Evolutionary conservation across 257 asterid species (phyloP).

Genomic region (Lantana camara): DNA sequence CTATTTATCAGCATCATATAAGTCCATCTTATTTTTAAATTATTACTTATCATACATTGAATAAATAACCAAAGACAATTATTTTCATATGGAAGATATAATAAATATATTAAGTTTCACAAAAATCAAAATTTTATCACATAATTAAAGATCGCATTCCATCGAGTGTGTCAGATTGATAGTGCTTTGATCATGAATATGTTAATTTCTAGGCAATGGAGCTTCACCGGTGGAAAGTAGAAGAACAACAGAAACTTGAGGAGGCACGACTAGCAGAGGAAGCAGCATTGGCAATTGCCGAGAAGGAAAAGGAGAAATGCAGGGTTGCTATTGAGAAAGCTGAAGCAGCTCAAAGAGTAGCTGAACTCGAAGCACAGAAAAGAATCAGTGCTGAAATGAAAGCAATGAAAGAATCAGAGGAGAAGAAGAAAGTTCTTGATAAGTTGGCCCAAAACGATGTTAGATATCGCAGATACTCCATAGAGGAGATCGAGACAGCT

Average conservation of each 20-base stretch:
- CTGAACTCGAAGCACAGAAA: slow-evolving; percentile 84
- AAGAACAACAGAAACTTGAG: slow-evolving; percentile 71
- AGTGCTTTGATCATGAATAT: not conserved
- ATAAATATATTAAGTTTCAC: too few relatives aligned
- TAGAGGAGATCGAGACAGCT: slow-evolving; percentile 85
- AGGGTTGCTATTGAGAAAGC: slow-evolving; percentile 88
- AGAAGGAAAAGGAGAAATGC: slow-evolving; percentile 75
- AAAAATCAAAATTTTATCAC: too few relatives aligned
- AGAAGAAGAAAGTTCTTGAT: slow-evolving; percentile 64
- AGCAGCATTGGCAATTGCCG: slow-evolving; percentile 80
- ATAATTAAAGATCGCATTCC: too few relatives aligned
- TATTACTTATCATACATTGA: too few relatives aligned
- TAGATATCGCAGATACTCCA: slow-evolving; percentile 74
- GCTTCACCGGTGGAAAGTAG: slow-evolving; percentile 86
- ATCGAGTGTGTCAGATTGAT: too few relatives aligned
- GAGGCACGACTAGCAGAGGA: slow-evolving; percentile 74
- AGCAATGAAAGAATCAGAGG: slow-evolving; percentile 73
- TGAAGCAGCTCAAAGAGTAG: slow-evolving; percentile 81
- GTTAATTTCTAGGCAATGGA: slow-evolving; percentile 56
- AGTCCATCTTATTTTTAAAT: too few relatives aligned
- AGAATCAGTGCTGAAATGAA: slow-evolving; percentile 75
- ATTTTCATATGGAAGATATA: too few relatives aligned
- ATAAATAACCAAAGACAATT: too few relatives aligned
- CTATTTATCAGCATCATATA: too few relatives aligned
- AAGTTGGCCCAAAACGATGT: slow-evolving; percentile 58